Base-by-base conservation (phyloP, 768 basidiomycete genomes). In the Pleurotus platypus region DNA sequence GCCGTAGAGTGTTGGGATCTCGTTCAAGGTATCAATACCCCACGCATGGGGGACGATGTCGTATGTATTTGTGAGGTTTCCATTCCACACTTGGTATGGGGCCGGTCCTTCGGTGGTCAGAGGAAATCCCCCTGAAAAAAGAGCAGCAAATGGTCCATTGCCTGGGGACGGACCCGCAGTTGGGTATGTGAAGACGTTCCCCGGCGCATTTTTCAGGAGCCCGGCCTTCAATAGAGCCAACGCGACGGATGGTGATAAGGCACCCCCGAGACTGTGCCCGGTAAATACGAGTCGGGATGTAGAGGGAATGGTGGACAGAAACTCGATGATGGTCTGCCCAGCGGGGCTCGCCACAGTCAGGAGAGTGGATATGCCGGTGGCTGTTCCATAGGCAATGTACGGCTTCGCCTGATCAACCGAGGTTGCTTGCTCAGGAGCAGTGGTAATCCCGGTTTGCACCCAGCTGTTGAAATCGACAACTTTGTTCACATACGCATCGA, bases 1-100 rank as follows among this genome's bases (percentile, higher is more conserved):
- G 0, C 51, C 51, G 42, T 40, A 54, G 16, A 54, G n/a, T 6
- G 16, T 15, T 13, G 18, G 15, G 39, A 54, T 54, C 8, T 40
- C 20, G 5, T 13, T 6, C 15, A 54, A 38, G 18, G 15, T 20
- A 16, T 20, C 46, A 18, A 22, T 48, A 27, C 43, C 24, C 56
- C 56, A 57, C 4, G 56, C 56, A 24, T 57, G 56, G 1, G 56
- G 43, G 8, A 57, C 56, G 39, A 57, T 49, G 15, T 57, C 56
- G 18, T 47, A 40, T 2, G 46, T 13, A 7, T 57, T 57, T 13
- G 38, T 35, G n/a, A 57, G 12, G 12, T 48, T 45, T 11, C 18
- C 26, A 24, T 57, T 57, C 56, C 56, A 57, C n/a, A 26, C 22
- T 5, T 57, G 22, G 18, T 57, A 57, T 1, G 46, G 4, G 0